Evolutionary conservation across 495 filamentous ascomycete species (phyloP), one percentile per base, ranked within the genome.

Genomic region (Talaromyces liani): DNA sequence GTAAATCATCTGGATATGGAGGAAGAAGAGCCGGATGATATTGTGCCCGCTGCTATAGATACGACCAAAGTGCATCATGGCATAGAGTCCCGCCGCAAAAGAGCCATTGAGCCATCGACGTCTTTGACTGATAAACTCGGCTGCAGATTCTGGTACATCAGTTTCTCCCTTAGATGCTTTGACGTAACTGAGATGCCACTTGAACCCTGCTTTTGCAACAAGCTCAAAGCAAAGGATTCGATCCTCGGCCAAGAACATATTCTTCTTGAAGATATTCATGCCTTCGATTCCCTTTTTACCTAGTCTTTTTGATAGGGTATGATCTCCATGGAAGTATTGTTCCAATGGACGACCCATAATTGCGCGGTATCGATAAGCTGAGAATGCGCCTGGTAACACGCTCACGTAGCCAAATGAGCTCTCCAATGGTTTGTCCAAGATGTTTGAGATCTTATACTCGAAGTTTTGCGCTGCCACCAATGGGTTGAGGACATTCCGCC

Each of bases 181-280:
- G 78, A 98, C 93, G 72, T 98, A 98, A 49, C 91, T 92, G 72
- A 97, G 75, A 82, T 98, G 94, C 94, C 94, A 98, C 75, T 97
- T 98, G 56, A 91, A 94, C 65, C 94, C 94, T 25, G 94, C 93
- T 77, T 98, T 98, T 68, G 93, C 94, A 65, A 98, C 94, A 75
- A 98, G 79, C 72, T 98, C 94, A 84, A 98, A 98, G 80, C 94
- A 98, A 29, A 98, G 85, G 79, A 98, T 98, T 82, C 94, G 92
- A 87, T 98, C 94, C 80, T 98, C 94, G 77, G 94, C 94, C 83
- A 98, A 93, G 84, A 98, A 98, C 94, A 98, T 98, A 85, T 98
- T 98, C 85, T 98, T 98, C 14, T 98, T 98, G 88, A 98, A 98
- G 67, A 98, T 98, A 75, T 97, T 97, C 94, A 98, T 98, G 67